Conservation (phyloP, 2,329 filamentous ascomycete genomes). For the Didymosphaeria variabile region DNA sequence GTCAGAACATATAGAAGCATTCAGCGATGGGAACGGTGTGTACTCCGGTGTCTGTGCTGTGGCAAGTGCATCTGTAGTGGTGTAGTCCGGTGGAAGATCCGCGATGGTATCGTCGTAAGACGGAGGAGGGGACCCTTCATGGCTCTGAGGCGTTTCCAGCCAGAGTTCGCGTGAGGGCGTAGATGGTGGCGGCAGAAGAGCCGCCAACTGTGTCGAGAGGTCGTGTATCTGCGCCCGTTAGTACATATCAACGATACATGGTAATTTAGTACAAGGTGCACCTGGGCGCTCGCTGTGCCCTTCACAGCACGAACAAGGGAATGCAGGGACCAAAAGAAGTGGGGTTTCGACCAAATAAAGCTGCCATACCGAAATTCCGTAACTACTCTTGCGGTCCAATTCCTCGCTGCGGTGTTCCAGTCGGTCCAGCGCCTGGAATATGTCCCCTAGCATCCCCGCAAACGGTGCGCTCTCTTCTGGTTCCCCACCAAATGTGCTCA, state of each 20-base stretch:
- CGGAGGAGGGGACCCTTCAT: constrained; percentile 47
- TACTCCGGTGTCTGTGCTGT: constrained; percentile 46
- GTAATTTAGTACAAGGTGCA: not conserved
- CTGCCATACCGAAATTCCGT: constrained; percentile 44
- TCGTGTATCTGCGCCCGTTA: constrained; percentile 39
- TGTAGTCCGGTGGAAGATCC: constrained; percentile 58
- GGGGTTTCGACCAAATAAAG: constrained; percentile 32
- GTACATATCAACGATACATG: constrained; percentile 17
- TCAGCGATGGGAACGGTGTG: constrained; percentile 41
- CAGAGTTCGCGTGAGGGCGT: constrained; percentile 36
- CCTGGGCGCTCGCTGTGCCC: constrained; percentile 6
- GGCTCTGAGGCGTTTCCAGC: constrained; percentile 29
- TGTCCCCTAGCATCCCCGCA: constrained; percentile 35
- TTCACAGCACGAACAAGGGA: constrained; percentile 16
- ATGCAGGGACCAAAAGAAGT: constrained; percentile 27
- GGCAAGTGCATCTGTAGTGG: constrained; percentile 52
- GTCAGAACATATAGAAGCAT: constrained; percentile 42
- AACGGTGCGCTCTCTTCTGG: constrained; percentile 36
- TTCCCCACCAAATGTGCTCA: constrained; percentile 30
- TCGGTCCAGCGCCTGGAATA: constrained; percentile 39
- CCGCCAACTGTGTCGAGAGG: constrained; percentile 30
- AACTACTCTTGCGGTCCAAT: constrained; percentile 26
- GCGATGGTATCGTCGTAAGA: constrained; percentile 54
- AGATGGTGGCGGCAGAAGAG: constrained; percentile 27
- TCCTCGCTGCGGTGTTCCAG: constrained; percentile 38